phyloP scores from a whole-genome alignment of 495 filamentous ascomycete genomes.

The Talaromyces ruber region DNA sequence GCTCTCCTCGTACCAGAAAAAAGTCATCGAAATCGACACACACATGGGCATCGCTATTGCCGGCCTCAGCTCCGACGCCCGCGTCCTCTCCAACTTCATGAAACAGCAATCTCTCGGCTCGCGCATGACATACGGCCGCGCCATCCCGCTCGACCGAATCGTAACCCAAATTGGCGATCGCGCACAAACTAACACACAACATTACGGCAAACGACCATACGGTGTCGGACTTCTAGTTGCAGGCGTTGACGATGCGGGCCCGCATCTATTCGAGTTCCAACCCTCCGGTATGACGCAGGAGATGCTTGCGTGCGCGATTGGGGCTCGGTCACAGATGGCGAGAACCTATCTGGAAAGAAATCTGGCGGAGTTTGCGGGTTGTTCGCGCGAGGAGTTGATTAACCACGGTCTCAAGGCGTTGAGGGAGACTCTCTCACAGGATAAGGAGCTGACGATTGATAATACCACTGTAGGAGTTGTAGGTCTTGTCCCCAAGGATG shows the following conservation, averaged over 20 bases:
- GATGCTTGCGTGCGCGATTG: constrained; percentile 92
- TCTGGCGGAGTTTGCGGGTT: constrained; percentile 67
- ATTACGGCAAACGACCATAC: constrained; percentile 94
- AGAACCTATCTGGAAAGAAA: constrained; percentile 92
- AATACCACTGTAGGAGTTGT: constrained; percentile 89
- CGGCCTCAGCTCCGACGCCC: constrained; percentile 94
- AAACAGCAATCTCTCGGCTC: constrained; percentile 96
- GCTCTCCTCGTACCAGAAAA: constrained; percentile 99
- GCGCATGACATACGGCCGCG: constrained; percentile 89
- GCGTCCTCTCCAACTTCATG: constrained; percentile 99
- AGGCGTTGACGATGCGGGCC: constrained; percentile 85
- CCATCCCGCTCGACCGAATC: constrained; percentile 80
- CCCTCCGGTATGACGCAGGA: constrained; percentile 92
- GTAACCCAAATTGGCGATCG: constrained; percentile 88
- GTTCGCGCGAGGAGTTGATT: constrained; percentile 74
- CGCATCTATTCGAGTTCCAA: constrained; percentile 98
- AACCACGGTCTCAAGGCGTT: constrained; percentile 82
- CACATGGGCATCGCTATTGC: constrained; percentile 95
- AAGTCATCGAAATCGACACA: constrained; percentile 92
- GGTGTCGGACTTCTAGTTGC: constrained; percentile 91
- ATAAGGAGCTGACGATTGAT: constrained; percentile 93
- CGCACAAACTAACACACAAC: constrained; percentile 95
- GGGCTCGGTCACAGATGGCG: constrained; percentile 92
- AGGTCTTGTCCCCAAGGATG: constrained; percentile 48
- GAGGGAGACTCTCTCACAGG: constrained; percentile 92